Evolutionary conservation across 1,284 basidiomycete genomes (phyloP), one percentile per base, ranked within the genome.

Genomic region (Cryptococcus sp.): DNA sequence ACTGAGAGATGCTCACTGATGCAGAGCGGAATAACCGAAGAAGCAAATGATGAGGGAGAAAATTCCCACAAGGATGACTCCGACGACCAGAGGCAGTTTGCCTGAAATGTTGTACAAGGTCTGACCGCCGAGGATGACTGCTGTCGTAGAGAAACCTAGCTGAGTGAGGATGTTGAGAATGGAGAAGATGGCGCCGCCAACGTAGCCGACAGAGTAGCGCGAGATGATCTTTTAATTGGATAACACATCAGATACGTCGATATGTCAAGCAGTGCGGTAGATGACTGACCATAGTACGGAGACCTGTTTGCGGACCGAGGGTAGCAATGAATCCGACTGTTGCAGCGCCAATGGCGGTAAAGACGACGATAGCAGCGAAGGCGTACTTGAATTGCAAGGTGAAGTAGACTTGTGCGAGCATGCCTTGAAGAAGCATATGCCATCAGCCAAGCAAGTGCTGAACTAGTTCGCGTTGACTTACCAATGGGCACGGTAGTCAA

Each of bases 401-500:
- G 65, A 80, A 84, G 63, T 76, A 71, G n/a, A 78, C 80, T 64
- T 84, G 83, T 0, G 78, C 84, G 23, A 87, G 77, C 19, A 82
- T 44, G 41, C 41, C 41, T 44, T 2, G 4, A 5, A n/a, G 41
- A 44, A 4, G 41, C 15, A 44, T 15, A 5, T n/a, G 13, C 17
- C 16, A 45, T 13, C 15, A 0, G 38, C 49, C 22, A 17, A 20
- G 26, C 29, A 40, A 19, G 15, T n/a, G 6, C 19, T 34, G 29
- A 13, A 34, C 8, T 7, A 34, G 8, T 13, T 7, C 29, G 29
- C 8, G 29, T 34, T 17, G 15, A 20, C 38, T 67, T 62, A 19
- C 86, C 86, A 23, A 86, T 81, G 0, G 85, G 84, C 53, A 87
- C 82, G 1, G 83, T 83, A 2, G 80, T 81, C 38, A 85, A 69